Evolutionary conservation across 2,329 filamentous ascomycete genomes (phyloP).

Genomic region (Aaosphaeria pasadenensis): DNA sequence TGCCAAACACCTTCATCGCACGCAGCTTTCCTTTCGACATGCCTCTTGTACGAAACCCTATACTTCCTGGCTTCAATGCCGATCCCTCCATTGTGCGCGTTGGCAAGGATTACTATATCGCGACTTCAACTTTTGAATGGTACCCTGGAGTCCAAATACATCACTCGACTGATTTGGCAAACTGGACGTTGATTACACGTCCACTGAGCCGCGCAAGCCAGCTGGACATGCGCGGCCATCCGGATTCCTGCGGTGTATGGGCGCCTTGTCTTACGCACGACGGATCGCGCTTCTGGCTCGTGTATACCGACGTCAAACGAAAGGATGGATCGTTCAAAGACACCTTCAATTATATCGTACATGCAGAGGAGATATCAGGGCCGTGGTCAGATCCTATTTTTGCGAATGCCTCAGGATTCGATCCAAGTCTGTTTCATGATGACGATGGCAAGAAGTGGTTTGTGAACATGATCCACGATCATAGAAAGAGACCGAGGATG

Average conservation of each 20-base stretch:
- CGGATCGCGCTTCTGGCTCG: constrained; percentile 59
- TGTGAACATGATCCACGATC: constrained; percentile 35
- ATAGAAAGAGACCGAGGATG: constrained; percentile 25
- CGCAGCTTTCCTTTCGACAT: constrained; percentile 8
- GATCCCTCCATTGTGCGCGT: constrained; percentile 57
- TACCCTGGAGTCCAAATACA: constrained; percentile 63
- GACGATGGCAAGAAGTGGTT: constrained; percentile 37
- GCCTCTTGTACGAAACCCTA: constrained; percentile 47
- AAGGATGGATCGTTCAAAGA: constrained; percentile 66
- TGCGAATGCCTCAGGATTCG: constrained; percentile 61
- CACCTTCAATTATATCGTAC: constrained; percentile 62
- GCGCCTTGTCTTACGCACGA: constrained; percentile 63
- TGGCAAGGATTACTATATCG: constrained; percentile 54
- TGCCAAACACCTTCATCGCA: no score
- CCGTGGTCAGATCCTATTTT: constrained; percentile 62
- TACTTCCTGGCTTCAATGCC: constrained; percentile 60
- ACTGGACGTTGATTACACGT: constrained; percentile 54
- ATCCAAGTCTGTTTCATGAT: constrained; percentile 46
- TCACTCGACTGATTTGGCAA: constrained; percentile 52
- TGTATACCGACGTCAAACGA: constrained; percentile 66
- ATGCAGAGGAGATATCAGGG: constrained; percentile 48
- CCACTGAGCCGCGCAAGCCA: constrained; percentile 52
- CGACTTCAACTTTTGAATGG: constrained; percentile 62
- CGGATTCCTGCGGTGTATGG: constrained; percentile 57
- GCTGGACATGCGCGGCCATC: constrained; percentile 51